Conservation (phyloP, 805 yeast genomes). For the Ogataea zsoltii region DNA sequence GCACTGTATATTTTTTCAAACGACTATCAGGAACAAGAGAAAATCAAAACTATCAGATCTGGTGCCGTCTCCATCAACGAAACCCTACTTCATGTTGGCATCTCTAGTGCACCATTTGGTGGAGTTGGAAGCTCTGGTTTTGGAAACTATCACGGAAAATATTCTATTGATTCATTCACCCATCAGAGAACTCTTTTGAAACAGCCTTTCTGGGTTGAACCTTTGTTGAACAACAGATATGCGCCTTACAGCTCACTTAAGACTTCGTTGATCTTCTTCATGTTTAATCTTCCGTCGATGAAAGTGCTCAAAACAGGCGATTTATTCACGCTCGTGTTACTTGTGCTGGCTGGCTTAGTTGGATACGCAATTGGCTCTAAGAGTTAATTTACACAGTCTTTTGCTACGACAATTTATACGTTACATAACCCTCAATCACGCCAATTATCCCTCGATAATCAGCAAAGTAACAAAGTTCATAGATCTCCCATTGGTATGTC, state of each 20-base stretch:
- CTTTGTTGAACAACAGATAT: constrained; percentile 57
- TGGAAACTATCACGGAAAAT: constrained; percentile 80
- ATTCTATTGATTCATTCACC: constrained; percentile 70
- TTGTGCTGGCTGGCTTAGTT: background rate
- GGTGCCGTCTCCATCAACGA: constrained; percentile 77
- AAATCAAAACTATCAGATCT: constrained; percentile 60
- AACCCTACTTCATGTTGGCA: constrained; percentile 68
- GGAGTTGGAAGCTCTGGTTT: constrained; percentile 85
- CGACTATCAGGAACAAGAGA: constrained; percentile 46
- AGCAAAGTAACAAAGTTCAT: background rate
- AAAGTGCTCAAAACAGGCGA: background rate
- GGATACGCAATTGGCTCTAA: constrained; percentile 7
- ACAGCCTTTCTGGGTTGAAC: constrained; percentile 65
- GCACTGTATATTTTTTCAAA: constrained; percentile 71
- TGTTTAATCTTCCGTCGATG: constrained; percentile 12
- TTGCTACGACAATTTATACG: background rate
- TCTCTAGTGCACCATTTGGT: constrained; percentile 76
- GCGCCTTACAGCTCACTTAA: constrained; percentile 54
- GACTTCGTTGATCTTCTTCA: constrained; percentile 1
- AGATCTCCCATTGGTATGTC: constrained; percentile 14
- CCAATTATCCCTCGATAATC: constrained; percentile 10
- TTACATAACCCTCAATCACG: too few relatives aligned
- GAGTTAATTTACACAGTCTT: background rate
- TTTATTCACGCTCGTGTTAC: background rate
- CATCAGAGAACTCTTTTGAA: constrained; percentile 69